These are phyloP conservation scores for Blastobotrys illinoisensis DNA, from an alignment of 1,139 yeast species.

Conservation along the genomic window DNA sequence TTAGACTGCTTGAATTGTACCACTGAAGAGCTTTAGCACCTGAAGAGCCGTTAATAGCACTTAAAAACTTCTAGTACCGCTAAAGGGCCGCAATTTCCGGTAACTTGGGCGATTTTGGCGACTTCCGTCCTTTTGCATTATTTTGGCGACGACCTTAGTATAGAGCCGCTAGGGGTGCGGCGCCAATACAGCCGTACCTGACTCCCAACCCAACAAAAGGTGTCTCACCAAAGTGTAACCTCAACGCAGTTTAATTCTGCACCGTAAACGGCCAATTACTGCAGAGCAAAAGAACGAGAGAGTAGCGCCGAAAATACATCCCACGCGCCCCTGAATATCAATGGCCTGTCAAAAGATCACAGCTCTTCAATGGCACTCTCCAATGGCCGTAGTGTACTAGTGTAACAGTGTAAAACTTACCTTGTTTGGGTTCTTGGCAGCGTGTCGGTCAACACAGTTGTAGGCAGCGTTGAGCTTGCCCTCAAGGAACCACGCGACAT, in stretches of 20 bases:
- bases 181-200: not conserved
- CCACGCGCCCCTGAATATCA: not conserved
- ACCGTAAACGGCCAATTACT: not conserved
- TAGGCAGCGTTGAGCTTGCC: slow-evolving; percentile 92
- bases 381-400: not conserved
- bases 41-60: no score
- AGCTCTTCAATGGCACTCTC: no score
- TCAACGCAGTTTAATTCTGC: no score
- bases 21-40: no score
- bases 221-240: not conserved
- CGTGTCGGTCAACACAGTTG: slow-evolving; percentile 97
- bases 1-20: no score
- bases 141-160: no score
- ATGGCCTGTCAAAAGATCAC: not conserved
- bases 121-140: not conserved
- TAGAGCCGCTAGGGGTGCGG: not conserved
- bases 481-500: slow-evolving; percentile 86
- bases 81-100: no score
- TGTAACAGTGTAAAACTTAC: slow-evolving; percentile 1
- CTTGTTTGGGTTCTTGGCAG: slow-evolving; percentile 79
- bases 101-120: no score
- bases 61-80: no score
- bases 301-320: not conserved
- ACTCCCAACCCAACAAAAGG: not conserved
- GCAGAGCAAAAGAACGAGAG: not conserved